Base-by-base conservation (phyloP, 2,329 filamentous ascomycete species). In the Onygena corvina region DNA sequence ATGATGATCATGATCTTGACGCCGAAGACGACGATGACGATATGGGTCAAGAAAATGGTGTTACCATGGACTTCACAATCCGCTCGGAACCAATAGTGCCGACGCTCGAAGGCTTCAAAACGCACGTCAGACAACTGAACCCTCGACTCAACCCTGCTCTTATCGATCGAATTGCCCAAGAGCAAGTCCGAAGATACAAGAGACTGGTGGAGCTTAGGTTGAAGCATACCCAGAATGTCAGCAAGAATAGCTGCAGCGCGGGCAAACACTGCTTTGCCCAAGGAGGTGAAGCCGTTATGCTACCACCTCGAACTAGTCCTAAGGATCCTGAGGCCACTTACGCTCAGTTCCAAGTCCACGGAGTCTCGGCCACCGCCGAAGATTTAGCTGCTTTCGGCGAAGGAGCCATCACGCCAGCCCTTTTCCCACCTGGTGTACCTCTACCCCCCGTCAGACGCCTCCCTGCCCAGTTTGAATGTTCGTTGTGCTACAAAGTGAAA, bases 391-490 rank as follows among this genome's bases (percentile, higher is more conserved):
- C 75, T n/a, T 58, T 68, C 3, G 72, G 76, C 1, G 87, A 93
- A 57, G 81, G 80, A 1, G 74, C 77, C 2, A 79, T 89, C 42
- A 80, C 74, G 9, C 71, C 76, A 7, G 84, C 88, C 14, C 83
- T 80, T 54, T 94, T 94, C 59, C 87, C 88, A 0, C 67, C 69
- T 3, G 86, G 87, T 18, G 87, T 94, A 3, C 87, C 86, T 4
- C 76, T 86, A 65, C 89, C 89, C 4, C 87, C 86, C 1, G 83
- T 86, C 2, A 75, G 72, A 51, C 76, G 77, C 12, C 74, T 95
- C 4, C 89, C 89, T 0, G 86, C 88, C 2, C 81, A 90, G 60
- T 90, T 94, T 53, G 89, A 95, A 68, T 95, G 89, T 57, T 83
- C 84, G 31, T 71, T 94, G 18, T 94, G 89, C 68, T 94, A 86